These are phyloP conservation scores for Trichodelitschia bisporula DNA, from an alignment of 495 filamentous ascomycete genomes.

Conservation along the genomic window DNA sequence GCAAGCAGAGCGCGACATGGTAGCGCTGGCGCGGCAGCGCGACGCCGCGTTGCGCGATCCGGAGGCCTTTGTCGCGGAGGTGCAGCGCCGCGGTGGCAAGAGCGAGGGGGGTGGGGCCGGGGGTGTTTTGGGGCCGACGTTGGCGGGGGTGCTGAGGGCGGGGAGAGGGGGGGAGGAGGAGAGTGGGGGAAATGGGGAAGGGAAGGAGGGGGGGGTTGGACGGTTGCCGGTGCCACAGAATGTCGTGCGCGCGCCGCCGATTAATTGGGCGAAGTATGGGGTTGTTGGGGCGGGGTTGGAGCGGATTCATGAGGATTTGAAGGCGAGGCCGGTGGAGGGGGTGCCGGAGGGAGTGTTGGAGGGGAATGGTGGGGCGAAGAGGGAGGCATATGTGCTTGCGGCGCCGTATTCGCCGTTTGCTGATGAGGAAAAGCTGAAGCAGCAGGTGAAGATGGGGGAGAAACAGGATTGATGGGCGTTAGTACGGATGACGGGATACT, in stretches of 20 bases:
- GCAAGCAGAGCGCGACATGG: slow-evolving; percentile 47
- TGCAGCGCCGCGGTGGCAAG: slow-evolving; percentile 14
- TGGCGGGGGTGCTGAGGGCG: slow-evolving; percentile 5
- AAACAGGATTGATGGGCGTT: no score
- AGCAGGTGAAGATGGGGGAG: no score
- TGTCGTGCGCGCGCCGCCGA: slow-evolving; percentile 55
- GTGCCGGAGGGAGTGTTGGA: no score
- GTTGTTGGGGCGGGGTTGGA: slow-evolving; percentile 59
- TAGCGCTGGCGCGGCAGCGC: slow-evolving; percentile 35
- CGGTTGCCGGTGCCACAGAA: slow-evolving; percentile 56
- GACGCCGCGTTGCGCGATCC: slow-evolving; percentile 40
- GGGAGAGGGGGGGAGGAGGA: slow-evolving; percentile 11
- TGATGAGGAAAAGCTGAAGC: no score
- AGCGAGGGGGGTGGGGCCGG: slow-evolving; percentile 1
- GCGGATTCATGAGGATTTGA: slow-evolving; percentile 59
- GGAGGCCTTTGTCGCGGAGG: slow-evolving; percentile 35
- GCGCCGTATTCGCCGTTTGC: no score
- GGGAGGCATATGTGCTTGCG: no score
- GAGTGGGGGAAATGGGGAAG: slow-evolving; percentile 16
- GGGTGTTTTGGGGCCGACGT: slow-evolving; percentile 4
- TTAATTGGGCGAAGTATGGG: slow-evolving; percentile 82
- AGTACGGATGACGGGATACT: no score
- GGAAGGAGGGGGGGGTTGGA: slow-evolving; percentile 11
- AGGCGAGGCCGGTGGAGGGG: slow-evolving; percentile 37
- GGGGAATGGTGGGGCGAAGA: no score